Evolutionary conservation across 2,329 filamentous ascomycete species (phyloP).

Genomic region (Calycina marina): DNA sequence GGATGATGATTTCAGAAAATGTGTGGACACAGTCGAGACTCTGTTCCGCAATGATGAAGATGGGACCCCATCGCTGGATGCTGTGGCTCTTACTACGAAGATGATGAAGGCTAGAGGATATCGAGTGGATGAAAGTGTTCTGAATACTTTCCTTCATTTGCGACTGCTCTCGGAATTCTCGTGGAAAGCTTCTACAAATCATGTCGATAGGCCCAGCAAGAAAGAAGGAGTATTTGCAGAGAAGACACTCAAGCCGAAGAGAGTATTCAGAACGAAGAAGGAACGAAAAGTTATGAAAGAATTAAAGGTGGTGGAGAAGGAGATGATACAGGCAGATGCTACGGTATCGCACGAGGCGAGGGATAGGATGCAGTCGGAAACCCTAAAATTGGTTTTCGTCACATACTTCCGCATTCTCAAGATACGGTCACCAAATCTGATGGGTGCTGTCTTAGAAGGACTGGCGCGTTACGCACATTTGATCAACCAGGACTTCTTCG

Average conservation of each 20-base stretch:
- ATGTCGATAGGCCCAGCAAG: constrained; percentile 45
- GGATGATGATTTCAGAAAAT: constrained; percentile 65
- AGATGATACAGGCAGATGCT: constrained; percentile 86
- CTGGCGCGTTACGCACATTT: constrained; percentile 87
- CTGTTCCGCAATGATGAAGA: constrained; percentile 82
- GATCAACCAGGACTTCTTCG: constrained; percentile 99
- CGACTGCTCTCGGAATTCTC: constrained; percentile 79
- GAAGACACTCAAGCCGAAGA: constrained; percentile 58
- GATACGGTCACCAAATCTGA: constrained; percentile 62
- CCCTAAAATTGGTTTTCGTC: constrained; percentile 87
- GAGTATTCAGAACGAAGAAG: constrained; percentile 78
- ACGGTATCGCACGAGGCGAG: constrained; percentile 83
- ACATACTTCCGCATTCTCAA: constrained; percentile 93
- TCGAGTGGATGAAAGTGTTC: constrained; percentile 64
- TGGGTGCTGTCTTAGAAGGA: constrained; percentile 94
- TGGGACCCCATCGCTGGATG: constrained; percentile 75
- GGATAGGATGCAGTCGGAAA: constrained; percentile 89
- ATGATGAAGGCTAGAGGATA: constrained; percentile 91
- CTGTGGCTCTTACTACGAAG: constrained; percentile 70
- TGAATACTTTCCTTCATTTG: constrained; percentile 84
- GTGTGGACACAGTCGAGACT: constrained; percentile 61
- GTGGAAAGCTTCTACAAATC: constrained; percentile 66
- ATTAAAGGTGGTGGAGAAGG: constrained; percentile 76
- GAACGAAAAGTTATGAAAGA: constrained; percentile 73
- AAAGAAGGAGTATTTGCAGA: constrained; percentile 25